Percentiles rank a stretch among this genome's conserved stretches.
Evolutionary conservation across 441 rosid species (phyloP).

Genomic region (Gossypium trilobum): DNA sequence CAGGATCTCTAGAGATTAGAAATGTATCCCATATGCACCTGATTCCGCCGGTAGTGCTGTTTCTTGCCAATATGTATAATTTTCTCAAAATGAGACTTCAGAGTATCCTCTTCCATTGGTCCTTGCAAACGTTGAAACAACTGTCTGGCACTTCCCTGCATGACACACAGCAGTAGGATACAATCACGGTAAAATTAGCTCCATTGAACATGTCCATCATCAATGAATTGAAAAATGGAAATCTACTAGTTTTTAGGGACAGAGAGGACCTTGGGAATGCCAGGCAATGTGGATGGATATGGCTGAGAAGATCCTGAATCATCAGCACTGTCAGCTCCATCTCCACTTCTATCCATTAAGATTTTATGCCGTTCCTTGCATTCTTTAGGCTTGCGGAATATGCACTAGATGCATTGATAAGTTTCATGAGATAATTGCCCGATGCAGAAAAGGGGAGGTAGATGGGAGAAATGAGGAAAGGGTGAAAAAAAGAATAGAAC

Average conservation of each 20-base stretch:
- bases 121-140: slow-evolving; percentile 95
- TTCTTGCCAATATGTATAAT: slow-evolving; percentile 76
- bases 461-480: not conserved
- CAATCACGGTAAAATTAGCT: slow-evolving; percentile 22
- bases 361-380: slow-evolving; percentile 97
- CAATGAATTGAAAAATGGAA: slow-evolving; percentile 8
- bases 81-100: slow-evolving; percentile 94
- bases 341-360: slow-evolving; percentile 86
- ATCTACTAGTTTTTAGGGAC: not conserved
- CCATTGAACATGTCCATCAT: slow-evolving; percentile 10
- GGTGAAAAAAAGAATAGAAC: not conserved
- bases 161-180: slow-evolving; percentile 24
- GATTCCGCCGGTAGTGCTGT: slow-evolving; percentile 49
- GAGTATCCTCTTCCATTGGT: slow-evolving; percentile 93
- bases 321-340: slow-evolving; percentile 99
- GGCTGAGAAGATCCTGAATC: slow-evolving; percentile 97
- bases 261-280: slow-evolving; percentile 81
- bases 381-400: slow-evolving; percentile 79
- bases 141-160: slow-evolving; percentile 98
- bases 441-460: not conserved
- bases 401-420: slow-evolving; percentile 46
- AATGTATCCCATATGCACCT: slow-evolving; percentile 40
- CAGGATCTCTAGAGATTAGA: not conserved
- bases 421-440: slow-evolving; percentile 17
- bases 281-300: slow-evolving; percentile 98